These are phyloP conservation scores for Aegilops tauschii DNA, from an alignment of 176 grass and related monocot genomes.

Conservation along the genomic window DNA sequence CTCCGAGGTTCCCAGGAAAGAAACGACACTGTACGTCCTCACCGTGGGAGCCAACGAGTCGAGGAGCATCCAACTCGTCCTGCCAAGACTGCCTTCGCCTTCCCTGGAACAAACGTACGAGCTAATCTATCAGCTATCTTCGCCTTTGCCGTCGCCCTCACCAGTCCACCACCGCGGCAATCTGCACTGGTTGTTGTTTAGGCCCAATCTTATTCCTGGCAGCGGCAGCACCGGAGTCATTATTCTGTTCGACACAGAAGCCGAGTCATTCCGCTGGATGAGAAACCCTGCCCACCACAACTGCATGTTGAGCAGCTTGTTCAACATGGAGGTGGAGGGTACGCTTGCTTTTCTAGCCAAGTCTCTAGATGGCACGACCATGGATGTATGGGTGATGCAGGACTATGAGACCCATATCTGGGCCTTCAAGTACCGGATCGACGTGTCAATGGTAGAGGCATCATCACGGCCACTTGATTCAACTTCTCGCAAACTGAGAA, in stretches of 20 bases:
- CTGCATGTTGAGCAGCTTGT: rapidly evolving
- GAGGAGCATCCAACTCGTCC: background rate
- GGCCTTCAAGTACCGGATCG: background rate
- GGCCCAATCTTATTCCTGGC: rapidly evolving
- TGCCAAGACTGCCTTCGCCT: background rate
- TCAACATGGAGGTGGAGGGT: background rate
- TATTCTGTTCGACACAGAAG: background rate
- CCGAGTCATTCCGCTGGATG: background rate
- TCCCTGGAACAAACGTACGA: too few relatives aligned
- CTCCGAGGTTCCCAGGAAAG: background rate
- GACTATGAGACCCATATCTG: background rate
- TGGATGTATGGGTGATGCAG: background rate
- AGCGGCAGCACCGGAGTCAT: background rate
- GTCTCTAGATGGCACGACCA: background rate
- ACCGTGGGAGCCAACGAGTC: background rate
- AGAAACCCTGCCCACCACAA: background rate
- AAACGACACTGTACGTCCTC: background rate
- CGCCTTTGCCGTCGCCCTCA: too few relatives aligned
- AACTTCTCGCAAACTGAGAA: background rate
- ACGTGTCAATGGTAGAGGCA: background rate
- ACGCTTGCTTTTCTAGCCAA: background rate
- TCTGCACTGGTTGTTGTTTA: background rate
- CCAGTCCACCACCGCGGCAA: background rate
- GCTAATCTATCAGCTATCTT: rapidly evolving
- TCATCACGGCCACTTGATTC: background rate